Percentiles rank a stretch among this genome's conserved stretches.
Evolutionary conservation across 441 rosid species (phyloP).

Genomic region (Populus hybrid): DNA sequence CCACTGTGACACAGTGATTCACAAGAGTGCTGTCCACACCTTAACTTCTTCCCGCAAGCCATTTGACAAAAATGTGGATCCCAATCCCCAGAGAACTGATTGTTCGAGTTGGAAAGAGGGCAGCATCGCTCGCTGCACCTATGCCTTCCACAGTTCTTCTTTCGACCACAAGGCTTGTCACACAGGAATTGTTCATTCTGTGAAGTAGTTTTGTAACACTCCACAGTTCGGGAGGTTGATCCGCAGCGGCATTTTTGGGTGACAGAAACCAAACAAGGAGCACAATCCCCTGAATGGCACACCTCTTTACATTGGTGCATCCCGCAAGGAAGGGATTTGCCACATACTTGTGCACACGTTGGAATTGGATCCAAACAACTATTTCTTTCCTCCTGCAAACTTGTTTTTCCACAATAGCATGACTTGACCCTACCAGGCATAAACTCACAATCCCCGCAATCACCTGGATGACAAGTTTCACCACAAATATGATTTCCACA

Average conservation of each 20-base stretch:
- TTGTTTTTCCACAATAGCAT: constrained; percentile 84
- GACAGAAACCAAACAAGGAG: constrained; percentile 64
- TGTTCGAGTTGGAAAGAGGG: constrained; percentile 60
- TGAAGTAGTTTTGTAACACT: constrained; percentile 60
- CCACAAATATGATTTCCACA: constrained; percentile 76
- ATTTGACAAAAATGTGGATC: constrained; percentile 91
- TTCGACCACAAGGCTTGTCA: constrained; percentile 75
- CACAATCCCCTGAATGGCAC: constrained; percentile 85
- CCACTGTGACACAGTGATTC: constrained; percentile 91
- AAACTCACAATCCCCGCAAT: constrained; percentile 75
- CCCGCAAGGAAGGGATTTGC: constrained; percentile 72
- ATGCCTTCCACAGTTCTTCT: constrained; percentile 96
- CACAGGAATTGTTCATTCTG: constrained; percentile 63
- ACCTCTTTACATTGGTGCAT: constrained; percentile 62
- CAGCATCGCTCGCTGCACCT: constrained; percentile 95
- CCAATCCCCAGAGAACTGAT: constrained; percentile 49
- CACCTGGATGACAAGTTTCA: constrained; percentile 82
- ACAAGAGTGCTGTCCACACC: constrained; percentile 95
- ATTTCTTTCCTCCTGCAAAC: constrained; percentile 61
- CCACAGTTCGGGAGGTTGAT: constrained; percentile 67
- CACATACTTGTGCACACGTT: constrained; percentile 61
- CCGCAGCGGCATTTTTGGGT: constrained; percentile 86
- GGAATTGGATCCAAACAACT: constrained; percentile 93
- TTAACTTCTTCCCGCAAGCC: constrained; percentile 87
- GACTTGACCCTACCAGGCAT: constrained; percentile 68